These are phyloP conservation scores for Malus orientalis DNA, from an alignment of 306 rosid species.

Conservation along the genomic window DNA sequence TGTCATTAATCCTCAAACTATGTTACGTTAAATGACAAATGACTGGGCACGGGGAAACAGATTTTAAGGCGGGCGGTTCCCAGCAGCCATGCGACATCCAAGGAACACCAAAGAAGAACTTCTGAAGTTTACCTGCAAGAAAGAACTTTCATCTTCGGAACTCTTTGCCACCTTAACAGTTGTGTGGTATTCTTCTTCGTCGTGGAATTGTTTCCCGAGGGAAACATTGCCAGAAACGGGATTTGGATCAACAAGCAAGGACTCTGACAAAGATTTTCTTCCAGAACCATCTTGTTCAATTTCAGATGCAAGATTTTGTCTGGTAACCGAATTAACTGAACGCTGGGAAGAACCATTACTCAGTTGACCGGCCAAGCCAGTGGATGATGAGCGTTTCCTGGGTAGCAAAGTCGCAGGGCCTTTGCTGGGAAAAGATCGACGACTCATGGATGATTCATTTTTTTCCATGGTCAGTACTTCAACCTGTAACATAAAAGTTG, in stretches of 20 bases:
- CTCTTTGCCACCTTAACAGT: constrained; percentile 48
- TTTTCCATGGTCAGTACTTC: constrained; percentile 76
- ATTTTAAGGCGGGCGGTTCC: neutral
- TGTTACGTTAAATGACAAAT: neutral
- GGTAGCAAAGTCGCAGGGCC: constrained; percentile 38
- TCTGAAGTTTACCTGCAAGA: constrained; percentile 42
- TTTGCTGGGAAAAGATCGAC: constrained; percentile 43
- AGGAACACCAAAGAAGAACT: neutral
- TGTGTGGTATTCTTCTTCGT: constrained; percentile 51
- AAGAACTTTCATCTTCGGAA: constrained; percentile 50
- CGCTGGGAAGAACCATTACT: constrained; percentile 48
- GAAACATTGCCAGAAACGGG: constrained; percentile 48
- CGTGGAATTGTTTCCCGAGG: constrained; percentile 66
- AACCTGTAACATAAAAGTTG: constrained; percentile 35
- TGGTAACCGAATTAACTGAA: constrained; percentile 52
- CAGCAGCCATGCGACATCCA: neutral
- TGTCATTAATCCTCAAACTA: neutral
- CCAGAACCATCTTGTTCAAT: constrained; percentile 80
- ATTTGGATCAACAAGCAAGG: constrained; percentile 44
- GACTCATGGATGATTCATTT: constrained; percentile 40
- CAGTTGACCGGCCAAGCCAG: constrained; percentile 49
- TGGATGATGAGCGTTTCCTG: constrained; percentile 47
- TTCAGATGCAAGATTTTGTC: constrained; percentile 74
- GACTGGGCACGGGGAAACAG: neutral
- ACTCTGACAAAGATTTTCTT: constrained; percentile 77